These are phyloP conservation scores for Psilocybe cubensis DNA, from an alignment of 768 basidiomycete species.

Conservation along the genomic window DNA sequence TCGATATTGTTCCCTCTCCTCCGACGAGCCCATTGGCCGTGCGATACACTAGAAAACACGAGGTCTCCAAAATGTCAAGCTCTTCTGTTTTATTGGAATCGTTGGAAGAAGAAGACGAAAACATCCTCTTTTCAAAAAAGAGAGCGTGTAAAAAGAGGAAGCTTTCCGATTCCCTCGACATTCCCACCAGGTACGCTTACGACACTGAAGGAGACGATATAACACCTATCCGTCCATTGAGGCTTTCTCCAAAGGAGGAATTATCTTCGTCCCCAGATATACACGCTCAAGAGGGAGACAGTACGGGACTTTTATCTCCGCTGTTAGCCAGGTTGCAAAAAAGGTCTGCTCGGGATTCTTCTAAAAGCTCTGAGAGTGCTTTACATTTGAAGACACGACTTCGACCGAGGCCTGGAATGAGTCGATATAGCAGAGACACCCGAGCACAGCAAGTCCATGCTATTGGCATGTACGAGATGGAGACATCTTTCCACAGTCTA, in stretches of 20 bases:
- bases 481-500: neutral
- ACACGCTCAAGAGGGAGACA: neutral
- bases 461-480: neutral
- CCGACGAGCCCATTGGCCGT: constrained; percentile 41
- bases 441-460: neutral
- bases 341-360: neutral
- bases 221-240: neutral
- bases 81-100: constrained; percentile 24
- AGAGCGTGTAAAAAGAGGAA: constrained; percentile 26
- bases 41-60: constrained; percentile 25
- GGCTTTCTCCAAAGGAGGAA: neutral
- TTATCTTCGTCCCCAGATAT: neutral
- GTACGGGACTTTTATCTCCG: neutral
- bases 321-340: neutral
- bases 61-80: constrained; percentile 24
- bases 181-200: constrained; percentile 12
- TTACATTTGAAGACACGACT: neutral
- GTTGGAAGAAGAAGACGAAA: constrained; percentile 29
- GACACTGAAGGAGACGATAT: neutral
- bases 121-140: constrained; percentile 15
- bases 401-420: neutral
- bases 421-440: neutral
- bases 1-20: constrained; percentile 27
- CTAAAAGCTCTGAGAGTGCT: neutral
- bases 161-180: constrained; percentile 8